Conservation (phyloP, 345 rosid species). For the Aegle marmelos region DNA sequence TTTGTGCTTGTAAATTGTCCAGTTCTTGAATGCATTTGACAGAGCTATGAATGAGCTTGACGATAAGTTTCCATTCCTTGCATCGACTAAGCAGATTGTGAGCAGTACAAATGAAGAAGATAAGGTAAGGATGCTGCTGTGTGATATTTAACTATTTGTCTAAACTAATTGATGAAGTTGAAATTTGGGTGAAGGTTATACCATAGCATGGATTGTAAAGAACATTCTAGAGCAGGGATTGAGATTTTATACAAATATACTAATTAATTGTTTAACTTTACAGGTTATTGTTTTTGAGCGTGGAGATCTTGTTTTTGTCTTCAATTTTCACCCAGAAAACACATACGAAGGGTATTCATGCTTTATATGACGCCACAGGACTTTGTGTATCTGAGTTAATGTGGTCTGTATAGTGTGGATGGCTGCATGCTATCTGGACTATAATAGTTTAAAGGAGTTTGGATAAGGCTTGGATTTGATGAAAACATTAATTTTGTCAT, state of each 20-base stretch:
- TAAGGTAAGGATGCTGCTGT: conserved; percentile 42
- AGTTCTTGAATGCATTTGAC: conserved; percentile 78
- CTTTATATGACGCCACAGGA: neutral
- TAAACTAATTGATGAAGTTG: neutral
- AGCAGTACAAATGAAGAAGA: conserved; percentile 66
- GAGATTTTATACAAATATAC: neutral
- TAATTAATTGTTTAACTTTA: conserved; percentile 16
- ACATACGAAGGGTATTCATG: conserved; percentile 60
- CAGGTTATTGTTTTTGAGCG: conserved; percentile 82
- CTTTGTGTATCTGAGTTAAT: neutral
- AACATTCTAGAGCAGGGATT: neutral
- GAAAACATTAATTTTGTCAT: neutral
- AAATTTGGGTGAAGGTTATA: neutral
- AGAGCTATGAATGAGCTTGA: conserved; percentile 70
- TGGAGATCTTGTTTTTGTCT: conserved; percentile 71
- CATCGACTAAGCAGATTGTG: conserved; percentile 68
- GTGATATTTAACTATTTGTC: neutral
- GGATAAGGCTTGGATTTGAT: neutral
- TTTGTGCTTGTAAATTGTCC: conserved; percentile 22
- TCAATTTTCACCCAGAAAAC: conserved; percentile 73
- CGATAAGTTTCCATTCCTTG: conserved; percentile 53
- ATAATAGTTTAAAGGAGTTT: neutral
- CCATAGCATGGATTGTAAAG: neutral
- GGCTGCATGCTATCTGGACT: neutral
- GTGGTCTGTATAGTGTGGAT: neutral